Base-by-base conservation (phyloP, 108 stramenopile genomes). In the Nitzschia sp. region DNA sequence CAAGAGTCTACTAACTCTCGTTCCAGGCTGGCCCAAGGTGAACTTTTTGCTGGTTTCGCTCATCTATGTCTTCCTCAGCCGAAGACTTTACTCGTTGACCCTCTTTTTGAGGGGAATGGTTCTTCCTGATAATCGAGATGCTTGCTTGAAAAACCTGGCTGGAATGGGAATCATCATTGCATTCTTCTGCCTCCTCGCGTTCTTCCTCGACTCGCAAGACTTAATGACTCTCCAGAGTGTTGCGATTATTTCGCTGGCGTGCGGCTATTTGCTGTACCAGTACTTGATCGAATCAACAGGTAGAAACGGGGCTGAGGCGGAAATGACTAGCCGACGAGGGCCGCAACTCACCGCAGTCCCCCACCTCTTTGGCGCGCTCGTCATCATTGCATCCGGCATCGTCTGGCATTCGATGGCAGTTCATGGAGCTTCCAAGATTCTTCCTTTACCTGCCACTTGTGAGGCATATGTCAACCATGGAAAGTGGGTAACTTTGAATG, bases 11-110 rank as follows among this genome's bases (percentile, higher is more conserved):
- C 65, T 95, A 29, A 86, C 83, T 11, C 73, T 95, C 16, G 23
- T 92, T 33, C 91, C 94, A 3, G 85, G 86, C 6, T 92, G 84
- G 80, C 94, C 91, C 17, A 88, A 87, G 31, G 62, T 88, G 30
- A 95, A 95, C 54, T 77, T 92, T 63, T 57, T 85, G 58, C 31
- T 92, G 41, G 91, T 92, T 34, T 84, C 88, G 4, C 34, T 81
- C 45, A 66, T 90, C 31, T 92, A 86, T 62, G 78, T 89, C 29
- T 23, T 72, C 0, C 21, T 85, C 28, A 79, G 76, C 61, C 83
- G 90, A n/a, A 75, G 80, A 59, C 56, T 90, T 2, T 84, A 92
- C 47, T 54, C 60, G 17, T 65, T 92, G 13, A 95, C 94, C 22
- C 53, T 86, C 53, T 71, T 73, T 47, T 57, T 95, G 48, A 48